phyloP scores from a whole-genome alignment of 2,329 filamentous ascomycete genomes.

The Penicillium vulpinum region DNA sequence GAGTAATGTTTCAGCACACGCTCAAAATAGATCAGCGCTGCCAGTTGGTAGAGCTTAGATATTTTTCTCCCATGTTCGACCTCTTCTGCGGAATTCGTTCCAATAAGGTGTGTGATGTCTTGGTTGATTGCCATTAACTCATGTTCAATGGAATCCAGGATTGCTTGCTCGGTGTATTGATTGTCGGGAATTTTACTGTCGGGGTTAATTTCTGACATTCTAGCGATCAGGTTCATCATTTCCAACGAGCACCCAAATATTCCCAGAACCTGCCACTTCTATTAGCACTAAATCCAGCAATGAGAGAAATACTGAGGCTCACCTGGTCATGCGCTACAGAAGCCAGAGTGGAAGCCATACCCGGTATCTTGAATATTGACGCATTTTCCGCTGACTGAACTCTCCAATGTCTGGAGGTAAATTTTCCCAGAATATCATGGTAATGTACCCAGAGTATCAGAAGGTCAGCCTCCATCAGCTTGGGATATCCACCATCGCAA shows the following conservation, averaged over 20 bases:
- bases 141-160: background rate
- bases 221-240: background rate
- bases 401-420: background rate
- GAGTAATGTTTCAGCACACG: background rate
- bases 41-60: background rate
- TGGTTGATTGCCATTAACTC: background rate
- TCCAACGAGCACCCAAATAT: background rate
- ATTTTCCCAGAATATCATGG: background rate
- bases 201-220: background rate
- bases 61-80: background rate
- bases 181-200: background rate
- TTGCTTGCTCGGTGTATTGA: background rate
- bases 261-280: background rate
- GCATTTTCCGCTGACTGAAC: background rate
- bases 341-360: background rate
- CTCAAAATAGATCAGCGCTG: background rate
- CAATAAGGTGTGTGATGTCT: background rate
- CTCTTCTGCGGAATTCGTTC: background rate
- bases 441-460: background rate
- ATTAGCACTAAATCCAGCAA: background rate
- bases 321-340: background rate
- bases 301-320: background rate
- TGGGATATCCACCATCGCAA: background rate
- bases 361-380: background rate
- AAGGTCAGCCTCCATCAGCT: background rate